Base-by-base conservation (phyloP, 768 basidiomycete species). In the Auriscalpium orientale region DNA sequence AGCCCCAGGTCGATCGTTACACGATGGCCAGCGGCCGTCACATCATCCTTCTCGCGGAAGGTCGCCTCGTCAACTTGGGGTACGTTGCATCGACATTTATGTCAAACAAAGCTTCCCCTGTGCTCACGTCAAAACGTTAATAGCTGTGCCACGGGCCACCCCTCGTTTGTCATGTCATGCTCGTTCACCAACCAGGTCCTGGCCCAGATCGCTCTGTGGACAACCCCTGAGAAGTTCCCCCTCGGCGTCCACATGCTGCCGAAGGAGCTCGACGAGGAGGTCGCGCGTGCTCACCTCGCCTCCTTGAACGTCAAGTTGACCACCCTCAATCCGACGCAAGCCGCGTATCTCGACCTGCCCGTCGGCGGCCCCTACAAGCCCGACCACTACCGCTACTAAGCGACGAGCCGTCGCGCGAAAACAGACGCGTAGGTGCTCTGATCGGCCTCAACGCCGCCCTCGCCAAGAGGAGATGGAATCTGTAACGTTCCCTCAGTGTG, bases 131-230 rank as follows among this genome's bases (percentile, higher is more conserved):
- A 47, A 61, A 45, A 18, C 16, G 9, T 61, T n/a, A 9, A 47
- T 51, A 89, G 87, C 54, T 98, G 95, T 73, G 95, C 93, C 43
- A 98, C 95, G 64, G 95, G 95, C 56, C 95, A 99, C 75, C 95
- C 97, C 37, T 98, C 95, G 46, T 98, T 95, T 74, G 97, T 99
- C 76, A 99, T 99, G 97, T 98, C 95, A 16, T 98, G 95, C 80
- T 99, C 97, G 45, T 99, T 99, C 80, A 76, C 92, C 70, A 99
- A 99, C 82, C 97, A 99, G 75, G 91, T 94, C 60, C 81, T 99
- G 66, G 95, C 95, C 34, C 95, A 97, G 76, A 98, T 99, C 67
- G 95, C 93, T 21, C 86, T 99, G 70, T 99, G 93, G 93, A 95
- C 91, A 46, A 90, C 84, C 62, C 83, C 87, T 36, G 85, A 86